Percentiles rank a stretch among this genome's conserved stretches.
Conservation (phyloP, 2,329 filamentous ascomycete genomes). For the Penicillium decumbens region DNA sequence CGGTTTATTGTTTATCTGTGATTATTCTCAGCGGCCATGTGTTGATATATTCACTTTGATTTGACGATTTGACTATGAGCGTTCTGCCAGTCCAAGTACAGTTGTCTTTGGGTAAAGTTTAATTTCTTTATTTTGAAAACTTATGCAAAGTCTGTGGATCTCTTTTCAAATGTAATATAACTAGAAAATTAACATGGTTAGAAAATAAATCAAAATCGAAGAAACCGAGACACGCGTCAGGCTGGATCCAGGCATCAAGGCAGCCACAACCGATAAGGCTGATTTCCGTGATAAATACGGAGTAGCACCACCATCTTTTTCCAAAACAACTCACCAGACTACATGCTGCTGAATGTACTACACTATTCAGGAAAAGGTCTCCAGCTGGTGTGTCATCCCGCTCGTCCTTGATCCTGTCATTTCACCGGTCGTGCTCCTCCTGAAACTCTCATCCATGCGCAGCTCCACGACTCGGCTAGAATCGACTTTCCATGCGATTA, state of each 20-base stretch:
- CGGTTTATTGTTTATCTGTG: not conserved
- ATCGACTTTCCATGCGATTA: conserved; percentile 35
- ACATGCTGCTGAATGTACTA: conserved; percentile 6
- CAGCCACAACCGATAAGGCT: conserved; percentile 12
- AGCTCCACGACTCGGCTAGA: conserved; percentile 2
- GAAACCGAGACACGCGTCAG: not conserved
- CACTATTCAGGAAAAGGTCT: conserved; percentile 2
- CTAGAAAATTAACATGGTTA: no score
- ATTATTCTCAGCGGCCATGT: not conserved
- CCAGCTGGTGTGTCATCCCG: not conserved
- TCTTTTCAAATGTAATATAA: no score
- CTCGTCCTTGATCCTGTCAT: conserved; percentile 6
- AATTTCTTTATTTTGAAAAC: not conserved
- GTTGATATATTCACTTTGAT: not conserved
- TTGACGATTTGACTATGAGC: conserved; percentile 3
- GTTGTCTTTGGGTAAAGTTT: not conserved
- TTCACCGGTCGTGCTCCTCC: not conserved
- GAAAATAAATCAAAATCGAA: not conserved
- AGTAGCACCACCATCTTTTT: not conserved
- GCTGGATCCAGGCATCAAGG: conserved; percentile 12
- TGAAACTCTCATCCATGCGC: conserved; percentile 5
- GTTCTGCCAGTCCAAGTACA: not conserved
- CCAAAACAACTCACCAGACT: conserved; percentile 3
- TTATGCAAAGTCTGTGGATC: not conserved
- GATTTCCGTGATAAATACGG: conserved; percentile 3